These are phyloP conservation scores for Pseudopithomyces maydicus DNA, from an alignment of 2,329 filamentous ascomycete species.

Conservation along the genomic window DNA sequence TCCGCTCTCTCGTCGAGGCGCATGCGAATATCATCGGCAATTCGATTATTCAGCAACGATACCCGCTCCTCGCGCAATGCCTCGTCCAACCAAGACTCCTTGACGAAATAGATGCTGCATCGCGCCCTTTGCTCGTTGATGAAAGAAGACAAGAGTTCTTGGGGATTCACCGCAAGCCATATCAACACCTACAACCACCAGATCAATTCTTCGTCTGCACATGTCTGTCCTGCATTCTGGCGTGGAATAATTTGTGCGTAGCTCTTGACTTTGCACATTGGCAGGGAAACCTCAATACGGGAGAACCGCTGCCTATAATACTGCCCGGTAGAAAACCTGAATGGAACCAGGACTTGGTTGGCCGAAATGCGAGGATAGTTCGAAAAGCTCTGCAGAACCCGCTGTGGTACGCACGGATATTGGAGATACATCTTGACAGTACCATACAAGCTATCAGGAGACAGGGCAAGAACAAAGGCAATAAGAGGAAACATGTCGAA, in stretches of 20 bases:
- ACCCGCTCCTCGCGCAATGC: constrained; percentile 57
- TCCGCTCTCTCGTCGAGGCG: constrained; percentile 51
- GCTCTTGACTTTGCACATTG: constrained; percentile 63
- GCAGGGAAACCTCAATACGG: constrained; percentile 57
- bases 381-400: constrained; percentile 53
- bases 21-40: constrained; percentile 53
- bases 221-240: constrained; percentile 61
- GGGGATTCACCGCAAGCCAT: constrained; percentile 56
- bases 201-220: constrained; percentile 59
- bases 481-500: constrained; percentile 51
- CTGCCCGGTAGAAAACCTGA: constrained; percentile 52
- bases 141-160: constrained; percentile 51
- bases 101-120: constrained; percentile 42
- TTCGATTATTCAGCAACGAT: constrained; percentile 54
- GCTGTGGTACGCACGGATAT: constrained; percentile 57
- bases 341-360: constrained; percentile 58
- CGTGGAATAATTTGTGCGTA: constrained; percentile 62
- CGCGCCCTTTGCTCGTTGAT: constrained; percentile 47
- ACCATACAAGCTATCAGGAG: constrained; percentile 53
- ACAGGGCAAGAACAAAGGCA: constrained; percentile 57
- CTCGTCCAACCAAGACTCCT: constrained; percentile 58
- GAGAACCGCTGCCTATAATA: constrained; percentile 59
- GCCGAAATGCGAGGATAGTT: constrained; percentile 52
- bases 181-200: constrained; percentile 57
- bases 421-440: constrained; percentile 56